phyloP scores from a whole-genome alignment of 495 filamentous ascomycete genomes.

The Barbatosphaeria neglecta region DNA sequence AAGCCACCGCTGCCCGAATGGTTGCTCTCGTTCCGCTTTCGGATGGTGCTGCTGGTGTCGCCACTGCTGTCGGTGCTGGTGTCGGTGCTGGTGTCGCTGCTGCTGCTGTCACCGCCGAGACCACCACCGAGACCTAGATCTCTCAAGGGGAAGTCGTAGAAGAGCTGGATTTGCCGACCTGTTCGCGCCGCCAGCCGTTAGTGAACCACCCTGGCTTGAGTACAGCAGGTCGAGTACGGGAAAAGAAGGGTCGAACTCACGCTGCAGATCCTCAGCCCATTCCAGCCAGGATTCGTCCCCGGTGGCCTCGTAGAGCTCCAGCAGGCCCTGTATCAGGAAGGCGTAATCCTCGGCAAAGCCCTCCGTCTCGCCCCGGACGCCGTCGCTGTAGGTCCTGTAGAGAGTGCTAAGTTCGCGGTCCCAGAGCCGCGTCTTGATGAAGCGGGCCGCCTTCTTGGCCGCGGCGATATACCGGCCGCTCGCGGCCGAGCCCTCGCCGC shows the following conservation, averaged over 20 bases:
- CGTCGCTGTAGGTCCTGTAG: conserved; percentile 66
- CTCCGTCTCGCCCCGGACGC: conserved; percentile 52
- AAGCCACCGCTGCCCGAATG: conserved; percentile 52
- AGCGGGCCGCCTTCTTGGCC: conserved; percentile 58
- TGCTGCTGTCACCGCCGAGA: too few relatives aligned
- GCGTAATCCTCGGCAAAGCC: conserved; percentile 96
- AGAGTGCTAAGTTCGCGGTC: conserved; percentile 50
- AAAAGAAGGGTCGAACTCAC: conserved; percentile 27
- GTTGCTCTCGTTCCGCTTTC: conserved; percentile 21
- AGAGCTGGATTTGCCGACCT: conserved; percentile 57
- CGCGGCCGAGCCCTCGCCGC: conserved; percentile 36
- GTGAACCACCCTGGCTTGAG: background rate
- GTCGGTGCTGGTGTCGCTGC: too few relatives aligned
- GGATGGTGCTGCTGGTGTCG: conserved; percentile 1
- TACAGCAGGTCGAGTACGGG: too few relatives aligned
- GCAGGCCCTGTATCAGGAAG: conserved; percentile 69
- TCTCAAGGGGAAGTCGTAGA: conserved; percentile 51
- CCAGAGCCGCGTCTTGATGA: conserved; percentile 72
- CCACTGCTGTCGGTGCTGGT: too few relatives aligned
- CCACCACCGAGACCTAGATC: too few relatives aligned
- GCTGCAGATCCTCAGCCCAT: conserved; percentile 76
- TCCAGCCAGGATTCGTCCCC: conserved; percentile 68
- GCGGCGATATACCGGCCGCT: conserved; percentile 43
- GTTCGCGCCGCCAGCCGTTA: background rate
- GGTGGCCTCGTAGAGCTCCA: conserved; percentile 82